phyloP scores from a whole-genome alignment of 306 rosid genomes.

The Aeschynomene evenia region DNA sequence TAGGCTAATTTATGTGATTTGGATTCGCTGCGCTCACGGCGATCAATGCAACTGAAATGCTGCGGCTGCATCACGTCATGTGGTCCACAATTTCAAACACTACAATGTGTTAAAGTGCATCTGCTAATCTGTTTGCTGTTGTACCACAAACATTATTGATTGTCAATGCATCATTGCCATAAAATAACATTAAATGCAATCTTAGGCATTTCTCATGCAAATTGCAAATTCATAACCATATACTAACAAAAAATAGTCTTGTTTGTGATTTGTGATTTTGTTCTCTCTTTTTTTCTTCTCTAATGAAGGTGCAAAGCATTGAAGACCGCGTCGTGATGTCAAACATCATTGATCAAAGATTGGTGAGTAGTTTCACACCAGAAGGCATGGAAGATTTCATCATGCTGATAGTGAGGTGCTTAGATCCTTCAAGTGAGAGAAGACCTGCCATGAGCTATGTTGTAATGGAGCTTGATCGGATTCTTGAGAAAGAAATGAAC shows the following conservation, averaged over 20 bases:
- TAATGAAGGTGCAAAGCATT: constrained; percentile 45
- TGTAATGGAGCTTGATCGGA: constrained; percentile 70
- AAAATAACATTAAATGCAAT: not conserved
- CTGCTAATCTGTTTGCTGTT: not conserved
- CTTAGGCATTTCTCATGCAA: not conserved
- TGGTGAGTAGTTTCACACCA: constrained; percentile 69
- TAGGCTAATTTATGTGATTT: too few relatives aligned
- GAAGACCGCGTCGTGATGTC: constrained; percentile 31
- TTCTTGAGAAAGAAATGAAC: constrained; percentile 73
- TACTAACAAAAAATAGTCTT: not conserved
- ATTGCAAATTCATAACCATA: not conserved
- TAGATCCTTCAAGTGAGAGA: constrained; percentile 67
- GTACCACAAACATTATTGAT: not conserved
- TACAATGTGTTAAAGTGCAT: not conserved
- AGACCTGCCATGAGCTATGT: constrained; percentile 74
- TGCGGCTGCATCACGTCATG: too few relatives aligned
- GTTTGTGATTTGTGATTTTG: not conserved
- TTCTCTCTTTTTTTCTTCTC: not conserved
- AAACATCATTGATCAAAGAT: constrained; percentile 52
- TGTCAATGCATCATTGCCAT: not conserved
- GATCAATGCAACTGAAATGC: too few relatives aligned
- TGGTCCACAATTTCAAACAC: too few relatives aligned
- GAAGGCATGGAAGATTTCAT: constrained; percentile 74
- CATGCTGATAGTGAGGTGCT: constrained; percentile 51
- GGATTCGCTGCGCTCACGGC: too few relatives aligned